A percentile compares a stretch with the other conserved stretches of the same genome.
Evolutionary conservation across 495 filamentous ascomycete genomes (phyloP).

Genomic region (Letharia lupina): DNA sequence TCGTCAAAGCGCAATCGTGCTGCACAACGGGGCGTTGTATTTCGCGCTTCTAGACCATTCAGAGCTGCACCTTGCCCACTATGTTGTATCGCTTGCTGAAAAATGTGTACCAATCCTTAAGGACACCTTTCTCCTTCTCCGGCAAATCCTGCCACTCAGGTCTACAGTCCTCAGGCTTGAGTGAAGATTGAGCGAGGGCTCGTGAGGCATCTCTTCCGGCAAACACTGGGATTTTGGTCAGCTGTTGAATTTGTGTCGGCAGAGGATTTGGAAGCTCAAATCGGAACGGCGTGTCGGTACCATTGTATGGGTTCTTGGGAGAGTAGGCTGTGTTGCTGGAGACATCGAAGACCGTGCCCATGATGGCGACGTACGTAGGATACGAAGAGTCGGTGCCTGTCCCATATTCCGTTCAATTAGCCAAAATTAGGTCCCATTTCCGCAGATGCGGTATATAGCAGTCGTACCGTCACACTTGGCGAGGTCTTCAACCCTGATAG

Average conservation of each 20-base stretch:
- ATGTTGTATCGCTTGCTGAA: conserved; percentile 95
- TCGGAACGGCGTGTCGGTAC: conserved; percentile 40
- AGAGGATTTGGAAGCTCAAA: background rate
- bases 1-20: conserved; percentile 14
- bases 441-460: background rate
- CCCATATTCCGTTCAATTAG: conserved; percentile 9
- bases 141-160: conserved; percentile 77
- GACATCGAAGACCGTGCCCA: conserved; percentile 92
- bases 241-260: background rate
- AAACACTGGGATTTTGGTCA: conserved; percentile 56
- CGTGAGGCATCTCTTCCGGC: conserved; percentile 90
- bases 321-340: conserved; percentile 75
- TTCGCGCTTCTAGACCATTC: conserved; percentile 2
- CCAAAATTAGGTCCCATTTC: background rate
- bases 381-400: conserved; percentile 52
- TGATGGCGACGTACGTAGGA: conserved; percentile 89
- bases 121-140: conserved; percentile 76
- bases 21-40: conserved; percentile 10
- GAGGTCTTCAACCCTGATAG: conserved; percentile 65
- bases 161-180: conserved; percentile 74
- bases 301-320: conserved; percentile 74
- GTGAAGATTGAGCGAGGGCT: conserved; percentile 75
- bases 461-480: conserved; percentile 70
- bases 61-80: conserved; percentile 61
- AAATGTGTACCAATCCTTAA: conserved; percentile 91